Percentiles rank a stretch among this genome's conserved stretches.
Conservation (phyloP, 371 early-diverging fungal genomes). For the Mucor irregularis region DNA sequence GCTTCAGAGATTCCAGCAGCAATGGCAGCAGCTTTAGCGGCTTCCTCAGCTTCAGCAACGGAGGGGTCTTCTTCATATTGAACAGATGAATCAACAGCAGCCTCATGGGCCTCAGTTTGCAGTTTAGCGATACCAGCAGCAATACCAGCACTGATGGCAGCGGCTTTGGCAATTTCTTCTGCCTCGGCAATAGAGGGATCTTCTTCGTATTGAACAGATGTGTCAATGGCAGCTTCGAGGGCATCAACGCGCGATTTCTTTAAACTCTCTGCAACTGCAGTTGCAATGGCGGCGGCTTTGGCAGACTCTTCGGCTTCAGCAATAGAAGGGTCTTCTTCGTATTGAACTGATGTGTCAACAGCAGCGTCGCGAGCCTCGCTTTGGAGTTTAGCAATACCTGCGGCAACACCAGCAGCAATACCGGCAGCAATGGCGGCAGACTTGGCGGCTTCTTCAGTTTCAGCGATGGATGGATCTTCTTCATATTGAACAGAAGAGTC, state of each 20-base stretch:
- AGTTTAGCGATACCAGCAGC: too few relatives aligned
- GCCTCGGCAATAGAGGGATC: too few relatives aligned
- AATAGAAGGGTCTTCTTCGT: conserved; percentile 4
- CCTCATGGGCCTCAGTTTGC: too few relatives aligned
- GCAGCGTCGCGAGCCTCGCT: neutral
- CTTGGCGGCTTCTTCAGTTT: neutral
- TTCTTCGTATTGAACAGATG: too few relatives aligned
- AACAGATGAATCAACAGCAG: too few relatives aligned
- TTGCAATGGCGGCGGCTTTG: conserved; percentile 6
- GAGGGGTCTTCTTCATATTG: conserved; percentile 5
- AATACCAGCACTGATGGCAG: too few relatives aligned
- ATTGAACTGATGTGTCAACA: conserved; percentile 6
- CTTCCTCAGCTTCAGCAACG: neutral
- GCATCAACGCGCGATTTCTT: neutral
- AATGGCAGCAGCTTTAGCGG: neutral
- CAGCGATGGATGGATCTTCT: conserved; percentile 6
- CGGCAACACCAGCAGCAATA: neutral
- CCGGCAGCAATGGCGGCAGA: neutral
- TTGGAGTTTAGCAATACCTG: too few relatives aligned
- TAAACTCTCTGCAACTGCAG: neutral
- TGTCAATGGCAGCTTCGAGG: conserved; percentile 2
- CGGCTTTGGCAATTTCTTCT: too few relatives aligned
- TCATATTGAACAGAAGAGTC: neutral
- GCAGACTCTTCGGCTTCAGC: conserved; percentile 14
- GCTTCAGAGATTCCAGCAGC: neutral